Evolutionary conservation across 2,329 filamentous ascomycete species (phyloP), one percentile per base, ranked within the genome.

Genomic region (Aspergillus bombycis): DNA sequence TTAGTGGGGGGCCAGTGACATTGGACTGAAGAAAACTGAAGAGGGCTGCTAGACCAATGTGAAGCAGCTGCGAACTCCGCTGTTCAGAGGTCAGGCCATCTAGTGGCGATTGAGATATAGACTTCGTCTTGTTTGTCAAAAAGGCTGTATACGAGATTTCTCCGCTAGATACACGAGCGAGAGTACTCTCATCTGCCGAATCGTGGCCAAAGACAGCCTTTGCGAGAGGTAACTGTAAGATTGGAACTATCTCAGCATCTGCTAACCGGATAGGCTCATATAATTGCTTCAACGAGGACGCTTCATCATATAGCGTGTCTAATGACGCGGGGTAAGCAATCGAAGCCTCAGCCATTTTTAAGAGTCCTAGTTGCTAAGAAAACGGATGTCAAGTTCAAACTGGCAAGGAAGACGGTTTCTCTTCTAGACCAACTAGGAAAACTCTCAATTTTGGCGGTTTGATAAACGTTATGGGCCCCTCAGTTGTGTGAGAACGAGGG

Each of bases 1-100:
- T 79, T n/a, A 96, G 81, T 0, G 93, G 89, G 1, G 94, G 94
- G 0, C 94, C 94, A 4, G 94, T 97, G 60, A 96, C 91, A 74
- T 93, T 97, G 1, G 88, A 88, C 76, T 97, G 94, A 19, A 97
- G 78, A 74, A 97, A 97, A 12, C 89, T 87, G 72, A 92, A 86
- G 12, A 97, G 83, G 1, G 90, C 86, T 1, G 90, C 88, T 55
- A 92, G 80, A 11, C 88, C 91, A 38, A 91, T 80, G 52, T 86
- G 80, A 60, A 88, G 67, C 9, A 83, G 65, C 56, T 78, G 76
- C 6, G 79, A 80, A 57, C 77, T 72, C 58, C 68, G 68, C 67
- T 75, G 72, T 61, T 72, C 69, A 14, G 60, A 46, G 53, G 62
- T 73, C 54, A 68, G 67, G 48, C 64, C 73, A 57, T 68, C 69